These are phyloP conservation scores for Erysimum cheiranthoides DNA, from an alignment of 345 rosid species.

Conservation along the genomic window DNA sequence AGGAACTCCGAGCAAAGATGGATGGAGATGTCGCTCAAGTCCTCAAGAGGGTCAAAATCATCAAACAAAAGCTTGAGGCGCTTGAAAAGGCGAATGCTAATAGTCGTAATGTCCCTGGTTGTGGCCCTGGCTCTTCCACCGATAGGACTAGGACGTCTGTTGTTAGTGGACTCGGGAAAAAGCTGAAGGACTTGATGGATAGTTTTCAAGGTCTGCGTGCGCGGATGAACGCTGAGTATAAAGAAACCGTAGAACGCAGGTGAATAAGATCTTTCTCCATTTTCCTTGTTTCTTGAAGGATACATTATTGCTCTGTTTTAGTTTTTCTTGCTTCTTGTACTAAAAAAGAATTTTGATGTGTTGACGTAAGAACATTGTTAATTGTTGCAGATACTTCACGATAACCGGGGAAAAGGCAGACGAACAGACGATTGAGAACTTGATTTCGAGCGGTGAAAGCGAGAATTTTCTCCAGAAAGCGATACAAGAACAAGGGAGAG, in stretches of 20 bases:
- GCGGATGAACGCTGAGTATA: no score
- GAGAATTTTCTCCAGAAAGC: slow-evolving; percentile 88
- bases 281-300: background rate
- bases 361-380: background rate
- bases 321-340: no score
- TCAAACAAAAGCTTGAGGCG: slow-evolving; percentile 76
- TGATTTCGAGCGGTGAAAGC: no score
- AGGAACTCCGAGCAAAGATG: slow-evolving; percentile 64
- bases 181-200: slow-evolving; percentile 78
- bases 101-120: slow-evolving; percentile 61
- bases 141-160: slow-evolving; percentile 86
- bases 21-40: slow-evolving; percentile 68
- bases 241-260: slow-evolving; percentile 80
- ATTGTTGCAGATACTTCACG: slow-evolving; percentile 59
- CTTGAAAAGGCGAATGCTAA: slow-evolving; percentile 70
- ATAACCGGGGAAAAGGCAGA: slow-evolving; percentile 73
- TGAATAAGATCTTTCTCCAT: slow-evolving; percentile 30
- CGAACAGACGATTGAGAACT: no score
- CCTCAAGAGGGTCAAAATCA: slow-evolving; percentile 65
- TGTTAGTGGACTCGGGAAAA: slow-evolving; percentile 78
- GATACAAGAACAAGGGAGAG: no score
- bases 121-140: no score
- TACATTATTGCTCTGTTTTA: no score
- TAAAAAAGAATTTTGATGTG: no score
- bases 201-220: slow-evolving; percentile 68